These are phyloP conservation scores for Allantophomopsis cytisporea DNA, from an alignment of 2,329 filamentous ascomycete species.

Conservation along the genomic window DNA sequence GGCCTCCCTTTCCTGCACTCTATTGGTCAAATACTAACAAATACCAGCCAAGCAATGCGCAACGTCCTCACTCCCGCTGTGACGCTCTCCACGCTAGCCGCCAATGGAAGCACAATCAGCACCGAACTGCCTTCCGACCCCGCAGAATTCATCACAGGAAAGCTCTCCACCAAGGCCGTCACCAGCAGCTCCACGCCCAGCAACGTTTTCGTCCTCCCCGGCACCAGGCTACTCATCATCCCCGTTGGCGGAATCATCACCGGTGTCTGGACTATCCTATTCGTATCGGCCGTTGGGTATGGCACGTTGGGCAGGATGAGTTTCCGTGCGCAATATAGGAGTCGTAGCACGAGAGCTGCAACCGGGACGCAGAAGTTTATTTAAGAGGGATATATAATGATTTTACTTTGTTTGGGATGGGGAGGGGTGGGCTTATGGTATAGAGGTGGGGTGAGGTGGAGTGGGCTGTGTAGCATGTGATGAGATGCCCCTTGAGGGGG, in stretches of 20 bases:
- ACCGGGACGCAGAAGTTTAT: slow-evolving; percentile 20
- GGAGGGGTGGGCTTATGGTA: too few relatives aligned
- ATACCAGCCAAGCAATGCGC: slow-evolving; percentile 24
- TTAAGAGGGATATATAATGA: slow-evolving; percentile 7
- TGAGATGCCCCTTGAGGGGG: too few relatives aligned
- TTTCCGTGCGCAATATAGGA: slow-evolving; percentile 49
- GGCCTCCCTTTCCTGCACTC: slow-evolving; percentile 16
- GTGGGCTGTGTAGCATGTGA: not conserved
- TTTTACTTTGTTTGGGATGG: too few relatives aligned
- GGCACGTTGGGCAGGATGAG: slow-evolving; percentile 55
- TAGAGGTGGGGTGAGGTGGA: too few relatives aligned
- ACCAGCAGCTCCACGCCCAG: slow-evolving; percentile 19
- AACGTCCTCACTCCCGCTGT: slow-evolving; percentile 52
- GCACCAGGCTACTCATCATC: slow-evolving; percentile 53
- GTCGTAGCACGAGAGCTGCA: slow-evolving; percentile 28
- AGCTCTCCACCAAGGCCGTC: slow-evolving; percentile 9
- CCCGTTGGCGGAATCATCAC: slow-evolving; percentile 58
- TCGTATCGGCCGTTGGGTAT: slow-evolving; percentile 41
- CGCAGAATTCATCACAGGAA: slow-evolving; percentile 48
- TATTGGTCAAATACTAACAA: not conserved
- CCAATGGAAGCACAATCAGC: slow-evolving; percentile 34
- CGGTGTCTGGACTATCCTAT: slow-evolving; percentile 43
- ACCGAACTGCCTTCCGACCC: slow-evolving; percentile 58
- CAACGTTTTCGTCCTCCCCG: slow-evolving; percentile 53
- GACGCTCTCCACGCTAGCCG: slow-evolving; percentile 44